phyloP scores from a whole-genome alignment of 257 asterid species.

The Ophiorrhiza pumila region DNA sequence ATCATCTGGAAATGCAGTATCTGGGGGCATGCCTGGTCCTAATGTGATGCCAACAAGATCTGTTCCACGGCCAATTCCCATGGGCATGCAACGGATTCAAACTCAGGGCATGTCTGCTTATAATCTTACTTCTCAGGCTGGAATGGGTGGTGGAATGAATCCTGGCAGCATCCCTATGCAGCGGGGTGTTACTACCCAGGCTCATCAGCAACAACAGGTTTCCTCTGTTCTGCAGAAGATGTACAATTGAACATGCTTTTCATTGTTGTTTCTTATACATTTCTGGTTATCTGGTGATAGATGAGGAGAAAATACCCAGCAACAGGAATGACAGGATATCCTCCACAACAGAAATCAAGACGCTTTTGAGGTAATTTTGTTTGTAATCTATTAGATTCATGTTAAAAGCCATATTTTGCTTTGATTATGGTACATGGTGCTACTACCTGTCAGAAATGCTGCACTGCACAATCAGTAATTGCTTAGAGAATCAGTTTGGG shows the following conservation, averaged over 20 bases:
- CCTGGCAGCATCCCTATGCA: slow-evolving; percentile 83
- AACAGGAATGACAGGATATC: slow-evolving; percentile 84
- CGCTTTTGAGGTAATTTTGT: slow-evolving; percentile 65
- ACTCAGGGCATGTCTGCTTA: slow-evolving; percentile 79
- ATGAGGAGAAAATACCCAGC: slow-evolving; percentile 89
- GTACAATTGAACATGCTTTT: background rate
- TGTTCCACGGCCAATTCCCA: slow-evolving; percentile 72
- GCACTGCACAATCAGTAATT: background rate
- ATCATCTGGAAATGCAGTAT: slow-evolving; percentile 60
- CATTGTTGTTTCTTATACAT: slow-evolving; percentile 2
- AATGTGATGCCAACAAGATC: slow-evolving; percentile 81
- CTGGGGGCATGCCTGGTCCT: slow-evolving; percentile 69
- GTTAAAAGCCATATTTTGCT: background rate
- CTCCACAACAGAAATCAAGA: slow-evolving; percentile 94
- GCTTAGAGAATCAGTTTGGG: background rate
- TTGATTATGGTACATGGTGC: background rate
- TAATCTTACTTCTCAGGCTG: slow-evolving; percentile 78
- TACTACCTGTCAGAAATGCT: background rate
- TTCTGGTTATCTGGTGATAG: slow-evolving; percentile 36
- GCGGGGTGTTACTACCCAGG: slow-evolving; percentile 80
- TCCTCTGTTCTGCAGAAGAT: background rate
- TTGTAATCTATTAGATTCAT: background rate
- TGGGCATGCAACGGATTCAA: slow-evolving; percentile 87
- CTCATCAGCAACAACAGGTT: slow-evolving; percentile 95
- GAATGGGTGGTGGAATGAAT: slow-evolving; percentile 76